Percentiles rank a stretch among this genome's conserved stretches.
Evolutionary conservation across 2,329 filamentous ascomycete genomes (phyloP).

Genomic region (Aspergillus japonicus): DNA sequence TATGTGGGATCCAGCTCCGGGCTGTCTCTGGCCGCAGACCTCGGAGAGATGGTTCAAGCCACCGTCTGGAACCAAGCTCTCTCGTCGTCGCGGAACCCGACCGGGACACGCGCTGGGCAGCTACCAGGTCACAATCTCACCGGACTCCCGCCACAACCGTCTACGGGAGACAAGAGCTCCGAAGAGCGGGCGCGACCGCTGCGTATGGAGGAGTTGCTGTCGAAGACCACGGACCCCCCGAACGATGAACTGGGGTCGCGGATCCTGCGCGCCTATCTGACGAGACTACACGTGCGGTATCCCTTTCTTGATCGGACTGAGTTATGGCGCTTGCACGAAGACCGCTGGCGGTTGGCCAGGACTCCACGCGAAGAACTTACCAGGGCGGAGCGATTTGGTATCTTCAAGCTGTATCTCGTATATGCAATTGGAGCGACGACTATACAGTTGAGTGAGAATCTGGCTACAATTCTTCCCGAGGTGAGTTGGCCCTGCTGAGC

Average conservation of each 20-base stretch:
- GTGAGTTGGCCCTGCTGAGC: conserved; percentile 24
- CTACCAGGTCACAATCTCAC: neutral
- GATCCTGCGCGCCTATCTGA: conserved; percentile 49
- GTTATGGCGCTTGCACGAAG: conserved; percentile 46
- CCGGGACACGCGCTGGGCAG: conserved; percentile 9
- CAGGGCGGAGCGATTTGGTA: conserved; percentile 43
- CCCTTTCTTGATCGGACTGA: conserved; percentile 51
- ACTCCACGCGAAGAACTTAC: conserved; percentile 37
- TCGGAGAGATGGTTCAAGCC: conserved; percentile 55
- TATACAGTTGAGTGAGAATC: conserved; percentile 49
- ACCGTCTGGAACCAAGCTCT: conserved; percentile 56
- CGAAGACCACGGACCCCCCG: conserved; percentile 47
- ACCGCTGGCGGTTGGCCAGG: conserved; percentile 40
- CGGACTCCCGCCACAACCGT: conserved; percentile 19
- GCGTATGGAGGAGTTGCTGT: conserved; percentile 44
- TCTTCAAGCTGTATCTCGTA: conserved; percentile 54
- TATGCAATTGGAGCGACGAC: conserved; percentile 54
- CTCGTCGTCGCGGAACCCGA: conserved; percentile 23
- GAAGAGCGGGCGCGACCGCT: conserved; percentile 30
- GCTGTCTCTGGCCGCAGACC: conserved; percentile 49
- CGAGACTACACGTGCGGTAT: conserved; percentile 49
- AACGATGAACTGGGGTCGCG: conserved; percentile 47
- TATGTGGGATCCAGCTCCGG: conserved; percentile 54
- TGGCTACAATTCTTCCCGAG: conserved; percentile 45
- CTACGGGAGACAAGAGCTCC: neutral